A percentile compares a stretch with the other conserved stretches of the same genome.
These are phyloP conservation scores for Sporothrix brasiliensis DNA, from an alignment of 2,329 filamentous ascomycete genomes.

Conservation along the genomic window DNA sequence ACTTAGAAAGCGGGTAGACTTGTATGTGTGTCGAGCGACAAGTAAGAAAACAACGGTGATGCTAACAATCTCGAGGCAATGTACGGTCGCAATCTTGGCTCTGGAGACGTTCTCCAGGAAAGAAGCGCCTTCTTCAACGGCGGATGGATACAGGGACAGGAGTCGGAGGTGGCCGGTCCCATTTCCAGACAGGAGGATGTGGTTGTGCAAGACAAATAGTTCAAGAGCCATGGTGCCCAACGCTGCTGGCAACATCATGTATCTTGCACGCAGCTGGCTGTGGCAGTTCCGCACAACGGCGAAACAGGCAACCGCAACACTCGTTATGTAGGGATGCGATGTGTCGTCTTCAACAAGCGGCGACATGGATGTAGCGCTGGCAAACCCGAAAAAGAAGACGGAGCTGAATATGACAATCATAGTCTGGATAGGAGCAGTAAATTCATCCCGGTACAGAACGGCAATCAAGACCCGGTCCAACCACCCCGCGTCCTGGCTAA, in stretches of 20 bases:
- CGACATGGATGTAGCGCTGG: conserved; percentile 37
- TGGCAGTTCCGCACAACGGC: conserved; percentile 56
- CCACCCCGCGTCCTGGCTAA: conserved; percentile 21
- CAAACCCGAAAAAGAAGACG: conserved; percentile 43
- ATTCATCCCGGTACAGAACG: conserved; percentile 34
- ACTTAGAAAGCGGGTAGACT: conserved; percentile 8
- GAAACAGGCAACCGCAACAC: conserved; percentile 57
- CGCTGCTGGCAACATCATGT: conserved; percentile 54
- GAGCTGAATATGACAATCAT: conserved; percentile 40
- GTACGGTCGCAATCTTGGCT: neutral
- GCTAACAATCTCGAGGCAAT: conserved; percentile 19
- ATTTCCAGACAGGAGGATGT: conserved; percentile 64
- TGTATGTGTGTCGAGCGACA: conserved; percentile 12
- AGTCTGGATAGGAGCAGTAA: conserved; percentile 49
- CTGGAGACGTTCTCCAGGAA: neutral
- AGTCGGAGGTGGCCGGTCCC: conserved; percentile 54
- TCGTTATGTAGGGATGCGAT: conserved; percentile 50
- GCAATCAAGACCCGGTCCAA: conserved; percentile 30
- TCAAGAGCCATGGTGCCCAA: conserved; percentile 62
- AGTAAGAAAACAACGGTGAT: conserved; percentile 17
- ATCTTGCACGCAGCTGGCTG: conserved; percentile 46
- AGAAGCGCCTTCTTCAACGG: neutral
- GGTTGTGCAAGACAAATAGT: conserved; percentile 62
- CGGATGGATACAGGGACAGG: conserved; percentile 10
- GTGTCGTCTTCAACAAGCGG: conserved; percentile 1